Percentiles rank a stretch among this genome's conserved stretches.
These are phyloP conservation scores for Secale cereale DNA, from an alignment of 176 grass and related monocot species.

Conservation along the genomic window DNA sequence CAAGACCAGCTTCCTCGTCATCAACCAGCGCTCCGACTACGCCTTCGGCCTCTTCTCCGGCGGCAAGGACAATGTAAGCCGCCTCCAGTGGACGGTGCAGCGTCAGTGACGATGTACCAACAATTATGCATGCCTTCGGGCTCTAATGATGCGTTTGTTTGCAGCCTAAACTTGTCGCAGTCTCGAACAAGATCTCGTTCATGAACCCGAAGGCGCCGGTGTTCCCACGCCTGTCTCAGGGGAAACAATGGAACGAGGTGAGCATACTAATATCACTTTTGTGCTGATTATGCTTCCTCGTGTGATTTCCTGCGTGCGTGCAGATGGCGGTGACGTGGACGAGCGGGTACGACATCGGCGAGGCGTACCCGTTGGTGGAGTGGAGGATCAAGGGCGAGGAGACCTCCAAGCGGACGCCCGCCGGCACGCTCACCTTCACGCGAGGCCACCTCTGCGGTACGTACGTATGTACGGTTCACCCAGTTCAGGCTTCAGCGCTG, in stretches of 20 bases:
- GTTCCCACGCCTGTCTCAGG: conserved; percentile 70
- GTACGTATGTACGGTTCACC: too few relatives aligned
- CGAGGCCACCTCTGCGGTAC: conserved; percentile 64
- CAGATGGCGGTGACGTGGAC: conserved; percentile 90
- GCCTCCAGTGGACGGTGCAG: neutral
- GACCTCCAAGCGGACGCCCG: conserved; percentile 43
- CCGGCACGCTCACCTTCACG: conserved; percentile 66
- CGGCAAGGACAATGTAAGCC: conserved; percentile 46
- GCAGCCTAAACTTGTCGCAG: conserved; percentile 60
- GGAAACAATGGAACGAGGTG: conserved; percentile 78
- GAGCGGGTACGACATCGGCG: conserved; percentile 61
- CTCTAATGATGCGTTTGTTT: neutral
- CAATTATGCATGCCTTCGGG: too few relatives aligned
- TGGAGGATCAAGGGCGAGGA: conserved; percentile 52
- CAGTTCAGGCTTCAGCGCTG: neutral
- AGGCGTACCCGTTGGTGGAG: conserved; percentile 80
- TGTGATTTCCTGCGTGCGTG: neutral
- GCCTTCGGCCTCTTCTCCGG: conserved; percentile 75
- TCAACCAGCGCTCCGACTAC: conserved; percentile 80
- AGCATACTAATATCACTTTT: too few relatives aligned
- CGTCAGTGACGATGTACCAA: neutral
- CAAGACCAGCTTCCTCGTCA: conserved; percentile 47
- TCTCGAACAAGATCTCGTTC: conserved; percentile 75
- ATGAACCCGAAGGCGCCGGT: conserved; percentile 67
- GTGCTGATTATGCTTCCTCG: too few relatives aligned